A percentile compares a stretch with the other conserved stretches of the same genome.
These are phyloP conservation scores for maize (Zea mays) DNA, from an alignment of 176 grass and related monocot species.

Conservation along the genomic window DNA sequence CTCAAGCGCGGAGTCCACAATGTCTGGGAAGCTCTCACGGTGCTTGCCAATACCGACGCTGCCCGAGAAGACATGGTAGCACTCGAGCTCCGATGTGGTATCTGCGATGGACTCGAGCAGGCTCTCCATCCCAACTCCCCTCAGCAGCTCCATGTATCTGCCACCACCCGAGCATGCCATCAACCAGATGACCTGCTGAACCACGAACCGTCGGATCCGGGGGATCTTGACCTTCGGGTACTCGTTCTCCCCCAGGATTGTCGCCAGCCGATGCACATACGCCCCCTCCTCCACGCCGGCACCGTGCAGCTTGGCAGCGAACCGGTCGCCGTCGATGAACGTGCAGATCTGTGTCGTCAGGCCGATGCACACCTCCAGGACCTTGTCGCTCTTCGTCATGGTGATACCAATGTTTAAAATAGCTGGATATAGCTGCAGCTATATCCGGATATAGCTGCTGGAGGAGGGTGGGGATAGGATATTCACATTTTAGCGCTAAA, in stretches of 20 bases:
- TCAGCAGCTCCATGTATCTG: conserved; percentile 20
- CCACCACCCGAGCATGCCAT: background rate
- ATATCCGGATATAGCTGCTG: no score
- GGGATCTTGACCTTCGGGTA: conserved; percentile 40
- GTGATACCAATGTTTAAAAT: conserved; percentile 5
- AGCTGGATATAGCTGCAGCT: no score
- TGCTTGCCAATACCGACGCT: no score
- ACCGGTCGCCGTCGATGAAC: conserved; percentile 14
- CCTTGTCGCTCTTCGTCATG: conserved; percentile 41
- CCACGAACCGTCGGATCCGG: conserved; percentile 48
- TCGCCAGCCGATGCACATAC: conserved; percentile 46
- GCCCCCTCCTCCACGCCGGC: conserved; percentile 33
- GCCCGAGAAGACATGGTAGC: no score
- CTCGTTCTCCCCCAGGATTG: conserved; percentile 29
- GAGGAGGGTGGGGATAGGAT: no score
- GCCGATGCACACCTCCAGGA: background rate
- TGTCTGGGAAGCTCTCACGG: no score
- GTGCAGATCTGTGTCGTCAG: conserved; percentile 13
- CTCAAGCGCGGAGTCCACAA: no score
- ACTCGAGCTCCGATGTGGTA: conserved; percentile 39
- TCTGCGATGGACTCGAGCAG: conserved; percentile 39
- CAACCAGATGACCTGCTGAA: conserved; percentile 46
- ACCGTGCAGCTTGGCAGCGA: conserved; percentile 17
- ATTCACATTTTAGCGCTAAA: no score
- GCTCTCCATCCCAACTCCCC: conserved; percentile 29